Conservation (phyloP, 2,329 filamentous ascomycete species). For the Fusarium sublunatum region DNA sequence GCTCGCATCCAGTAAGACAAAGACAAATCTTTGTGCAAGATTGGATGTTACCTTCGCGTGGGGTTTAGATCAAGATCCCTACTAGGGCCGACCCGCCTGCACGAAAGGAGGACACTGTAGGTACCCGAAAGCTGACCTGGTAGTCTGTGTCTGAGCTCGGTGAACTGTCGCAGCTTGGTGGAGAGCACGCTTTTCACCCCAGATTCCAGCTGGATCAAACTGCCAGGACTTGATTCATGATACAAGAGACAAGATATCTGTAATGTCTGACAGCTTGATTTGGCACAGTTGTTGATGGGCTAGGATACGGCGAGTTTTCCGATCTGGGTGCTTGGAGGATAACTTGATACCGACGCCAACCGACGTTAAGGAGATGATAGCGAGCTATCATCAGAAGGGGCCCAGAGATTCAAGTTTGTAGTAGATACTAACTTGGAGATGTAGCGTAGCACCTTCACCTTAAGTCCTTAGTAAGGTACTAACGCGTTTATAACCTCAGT, state of each 20-base stretch:
- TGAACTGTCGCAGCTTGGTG: constrained; percentile 40
- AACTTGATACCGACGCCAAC: constrained; percentile 37
- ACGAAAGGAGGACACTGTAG: constrained; percentile 37
- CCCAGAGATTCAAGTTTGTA: neutral
- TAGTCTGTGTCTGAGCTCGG: constrained; percentile 1
- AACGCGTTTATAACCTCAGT: neutral
- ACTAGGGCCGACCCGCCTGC: constrained; percentile 43
- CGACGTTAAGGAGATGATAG: constrained; percentile 29
- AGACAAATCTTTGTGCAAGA: constrained; percentile 24
- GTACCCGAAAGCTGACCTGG: constrained; percentile 33
- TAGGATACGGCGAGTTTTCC: constrained; percentile 18
- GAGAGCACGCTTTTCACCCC: constrained; percentile 41
- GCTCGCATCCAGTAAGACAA: constrained; percentile 14
- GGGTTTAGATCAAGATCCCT: constrained; percentile 31
- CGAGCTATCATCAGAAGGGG: neutral
- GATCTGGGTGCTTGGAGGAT: constrained; percentile 40
- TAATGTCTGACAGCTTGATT: neutral
- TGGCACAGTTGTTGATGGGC: constrained; percentile 6
- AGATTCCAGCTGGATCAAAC: constrained; percentile 27
- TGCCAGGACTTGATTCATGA: too few species aligned
- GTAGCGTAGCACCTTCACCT: too few species aligned
- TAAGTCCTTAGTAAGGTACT: too few species aligned
- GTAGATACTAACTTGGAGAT: too few species aligned
- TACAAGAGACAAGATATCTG: too few species aligned
- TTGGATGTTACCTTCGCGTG: constrained; percentile 27